Conservation (phyloP, 1,284 basidiomycete genomes). For the Sphagnurus paluster region DNA sequence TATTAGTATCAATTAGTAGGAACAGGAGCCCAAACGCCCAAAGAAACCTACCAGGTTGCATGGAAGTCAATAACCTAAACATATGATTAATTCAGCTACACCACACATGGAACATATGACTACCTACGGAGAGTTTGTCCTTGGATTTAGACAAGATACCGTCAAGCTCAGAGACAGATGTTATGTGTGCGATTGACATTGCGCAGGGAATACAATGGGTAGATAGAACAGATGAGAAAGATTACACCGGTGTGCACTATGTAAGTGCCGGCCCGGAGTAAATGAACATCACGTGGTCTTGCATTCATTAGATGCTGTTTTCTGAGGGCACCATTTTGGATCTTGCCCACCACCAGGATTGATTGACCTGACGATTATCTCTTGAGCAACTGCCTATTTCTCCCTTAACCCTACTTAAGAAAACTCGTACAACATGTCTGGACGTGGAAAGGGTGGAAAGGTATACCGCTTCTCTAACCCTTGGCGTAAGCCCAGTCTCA, state of each 20-base stretch:
- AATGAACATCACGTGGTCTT: constrained; percentile 10
- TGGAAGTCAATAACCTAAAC: constrained; percentile 80
- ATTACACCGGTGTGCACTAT: not conserved
- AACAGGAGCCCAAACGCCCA: constrained; percentile 1
- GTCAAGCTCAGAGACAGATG: constrained; percentile 61
- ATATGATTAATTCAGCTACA: not conserved
- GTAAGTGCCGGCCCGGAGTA: not conserved
- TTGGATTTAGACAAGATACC: constrained; percentile 57
- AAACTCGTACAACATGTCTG: constrained; percentile 37
- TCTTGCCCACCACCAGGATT: constrained; percentile 9
- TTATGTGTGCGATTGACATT: constrained; percentile 65
- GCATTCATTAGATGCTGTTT: not conserved
- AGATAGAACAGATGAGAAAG: not conserved
- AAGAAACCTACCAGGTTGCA: constrained; percentile 55
- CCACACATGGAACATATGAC: not conserved
- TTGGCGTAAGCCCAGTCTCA: not conserved
- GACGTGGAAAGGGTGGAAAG: constrained; percentile 51
- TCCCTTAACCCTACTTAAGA: constrained; percentile 16
- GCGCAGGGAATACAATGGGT: not conserved
- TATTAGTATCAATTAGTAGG: too few relatives aligned
- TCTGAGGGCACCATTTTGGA: not conserved
- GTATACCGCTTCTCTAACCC: constrained; percentile 18
- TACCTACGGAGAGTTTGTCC: constrained; percentile 63
- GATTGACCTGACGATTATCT: not conserved
- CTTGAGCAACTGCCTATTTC: constrained; percentile 1